phyloP scores from a whole-genome alignment of 768 basidiomycete species.

The Lentinula boryana region DNA sequence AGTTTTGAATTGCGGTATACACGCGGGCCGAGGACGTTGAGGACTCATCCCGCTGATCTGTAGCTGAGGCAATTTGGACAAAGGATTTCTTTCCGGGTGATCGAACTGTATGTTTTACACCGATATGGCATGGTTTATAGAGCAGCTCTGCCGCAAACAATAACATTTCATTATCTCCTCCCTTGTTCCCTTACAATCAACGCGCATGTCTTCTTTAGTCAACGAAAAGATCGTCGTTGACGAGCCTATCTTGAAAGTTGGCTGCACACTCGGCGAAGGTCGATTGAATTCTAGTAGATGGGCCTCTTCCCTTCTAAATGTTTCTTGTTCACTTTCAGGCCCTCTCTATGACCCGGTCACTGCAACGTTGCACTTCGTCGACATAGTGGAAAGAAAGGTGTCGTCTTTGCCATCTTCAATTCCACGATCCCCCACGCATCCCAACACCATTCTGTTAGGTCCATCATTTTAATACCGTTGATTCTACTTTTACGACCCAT shows the following conservation, averaged over 20 bases:
- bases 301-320: neutral
- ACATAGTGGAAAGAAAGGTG: conserved; percentile 54
- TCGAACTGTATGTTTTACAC: conserved; percentile 3
- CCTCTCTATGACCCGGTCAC: conserved; percentile 56
- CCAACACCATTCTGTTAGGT: conserved; percentile 28
- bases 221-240: conserved; percentile 32
- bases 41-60: neutral
- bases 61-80: neutral
- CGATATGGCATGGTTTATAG: conserved; percentile 1
- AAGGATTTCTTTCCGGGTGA: conserved; percentile 2
- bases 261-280: conserved; percentile 64
- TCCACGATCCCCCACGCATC: neutral
- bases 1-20: neutral
- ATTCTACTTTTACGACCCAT: conserved; percentile 34
- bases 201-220: conserved; percentile 1
- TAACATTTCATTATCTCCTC: conserved; percentile 3
- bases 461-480: conserved; percentile 42
- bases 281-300: neutral
- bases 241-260: conserved; percentile 43
- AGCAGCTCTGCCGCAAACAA: neutral
- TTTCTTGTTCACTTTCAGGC: conserved; percentile 28
- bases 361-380: conserved; percentile 59
- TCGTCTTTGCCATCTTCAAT: neutral
- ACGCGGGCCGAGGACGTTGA: neutral
- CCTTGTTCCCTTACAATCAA: conserved; percentile 7